phyloP scores from a whole-genome alignment of 805 yeast genomes.

The Barnettozyma vustinii region DNA sequence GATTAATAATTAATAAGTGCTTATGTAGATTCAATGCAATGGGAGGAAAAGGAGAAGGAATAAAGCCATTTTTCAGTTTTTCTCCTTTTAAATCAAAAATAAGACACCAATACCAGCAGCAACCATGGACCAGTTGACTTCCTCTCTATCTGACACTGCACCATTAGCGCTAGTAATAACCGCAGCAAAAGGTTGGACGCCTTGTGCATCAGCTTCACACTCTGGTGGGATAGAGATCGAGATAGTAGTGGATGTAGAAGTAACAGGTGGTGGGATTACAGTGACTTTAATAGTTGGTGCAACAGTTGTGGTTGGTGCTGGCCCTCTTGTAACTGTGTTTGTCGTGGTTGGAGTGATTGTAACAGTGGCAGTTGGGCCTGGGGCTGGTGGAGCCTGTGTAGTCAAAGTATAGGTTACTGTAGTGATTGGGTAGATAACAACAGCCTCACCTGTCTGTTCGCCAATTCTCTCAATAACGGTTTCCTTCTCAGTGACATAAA shows the following conservation, averaged over 20 bases:
- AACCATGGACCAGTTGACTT: constrained; percentile 6
- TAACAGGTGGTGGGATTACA: background rate
- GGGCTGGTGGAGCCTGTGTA: constrained; percentile 1
- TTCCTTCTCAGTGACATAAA: constrained; percentile 7
- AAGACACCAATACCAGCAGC: constrained; percentile 3
- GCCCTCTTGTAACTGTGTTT: constrained; percentile 1
- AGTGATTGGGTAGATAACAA: constrained; percentile 13
- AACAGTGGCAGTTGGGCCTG: background rate
- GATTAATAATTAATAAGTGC: background rate
- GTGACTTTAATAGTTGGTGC: background rate
- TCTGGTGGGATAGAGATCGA: constrained; percentile 1
- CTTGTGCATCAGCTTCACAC: background rate
- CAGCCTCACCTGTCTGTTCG: constrained; percentile 12
- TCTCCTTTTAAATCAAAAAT: background rate
- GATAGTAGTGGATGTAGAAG: background rate
- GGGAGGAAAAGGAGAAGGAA: background rate
- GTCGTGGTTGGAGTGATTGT: background rate
- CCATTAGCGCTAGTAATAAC: background rate
- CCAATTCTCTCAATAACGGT: constrained; percentile 12
- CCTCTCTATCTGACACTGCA: constrained; percentile 2
- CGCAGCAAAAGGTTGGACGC: background rate
- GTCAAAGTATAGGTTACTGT: constrained; percentile 15
- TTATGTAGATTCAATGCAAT: background rate
- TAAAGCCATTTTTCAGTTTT: background rate
- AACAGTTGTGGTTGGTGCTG: background rate